Evolutionary conservation across 2,329 filamentous ascomycete genomes (phyloP), one percentile per base, ranked within the genome.

Genomic region (Daldinia sp.): DNA sequence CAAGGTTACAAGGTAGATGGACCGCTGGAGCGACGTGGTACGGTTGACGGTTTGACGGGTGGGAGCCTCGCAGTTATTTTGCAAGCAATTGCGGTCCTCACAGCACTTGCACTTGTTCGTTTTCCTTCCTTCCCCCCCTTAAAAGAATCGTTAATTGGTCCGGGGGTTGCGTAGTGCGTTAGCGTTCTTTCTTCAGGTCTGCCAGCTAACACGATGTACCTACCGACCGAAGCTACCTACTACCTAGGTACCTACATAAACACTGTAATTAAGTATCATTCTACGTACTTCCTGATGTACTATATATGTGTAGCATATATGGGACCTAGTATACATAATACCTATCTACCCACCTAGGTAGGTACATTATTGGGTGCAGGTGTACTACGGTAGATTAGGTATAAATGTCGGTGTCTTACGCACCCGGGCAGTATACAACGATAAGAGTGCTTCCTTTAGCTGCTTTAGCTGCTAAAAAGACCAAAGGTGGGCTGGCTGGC

Each of bases 11-110:
- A 25, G 39, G 19, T 43, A n/a, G 21, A n/a, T 21, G 8, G 13
- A 43, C 10, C 41, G 45, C 50, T 39, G 50, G 34, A 53, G 35
- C 50, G 25, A 53, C 50, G 50, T 53, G 50, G 50, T 54, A 53
- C 49, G 27, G 39, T 56, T 48, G 21, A 41, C 39, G 39, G 37
- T 43, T 25, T 56, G 32, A 51, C 52, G 45, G 53, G 43, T 50
- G 54, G 30, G 34, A 61, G 58, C 62, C 58, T 64, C 43, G 58
- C 53, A 39, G 45, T 30, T 29, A 4, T 43, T n/a, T n/a, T n/a
- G n/a, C n/a, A n/a, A n/a, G 21, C 39, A 43, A 21, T 43, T 41
- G 37, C 17, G 23, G 7, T 41, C 17, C 10, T 41, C 9, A n/a
- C n/a, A n/a, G n/a, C n/a, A n/a, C n/a, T n/a, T n/a, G n/a, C n/a